Percentiles rank a stretch among this genome's conserved stretches.
Conservation (phyloP, 1,139 yeast species). For the Kodamaea sp. region DNA sequence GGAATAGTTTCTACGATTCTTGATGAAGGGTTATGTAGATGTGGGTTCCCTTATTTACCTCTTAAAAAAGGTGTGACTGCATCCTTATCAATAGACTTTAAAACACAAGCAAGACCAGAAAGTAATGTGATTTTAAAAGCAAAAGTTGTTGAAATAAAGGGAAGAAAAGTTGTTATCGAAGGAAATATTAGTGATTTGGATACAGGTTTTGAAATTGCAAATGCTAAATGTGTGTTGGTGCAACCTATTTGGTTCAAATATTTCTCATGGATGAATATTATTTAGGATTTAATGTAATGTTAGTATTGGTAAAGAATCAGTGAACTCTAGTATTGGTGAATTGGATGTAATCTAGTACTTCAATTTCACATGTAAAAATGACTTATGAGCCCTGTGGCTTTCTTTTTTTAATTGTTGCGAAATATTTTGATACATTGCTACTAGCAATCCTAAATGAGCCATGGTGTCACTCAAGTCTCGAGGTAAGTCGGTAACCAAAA, state of each 20-base stretch:
- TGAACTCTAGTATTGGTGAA: too few species aligned
- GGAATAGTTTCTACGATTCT: constrained; percentile 80
- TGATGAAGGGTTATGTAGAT: constrained; percentile 82
- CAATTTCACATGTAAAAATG: too few species aligned
- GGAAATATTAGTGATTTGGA: constrained; percentile 47
- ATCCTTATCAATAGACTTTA: constrained; percentile 59
- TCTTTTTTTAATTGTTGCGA: not conserved
- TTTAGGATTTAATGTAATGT: not conserved
- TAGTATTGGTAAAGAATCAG: too few species aligned
- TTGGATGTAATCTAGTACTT: too few species aligned
- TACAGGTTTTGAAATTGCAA: constrained; percentile 48
- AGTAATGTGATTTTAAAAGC: constrained; percentile 68
- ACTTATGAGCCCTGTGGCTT: not conserved
- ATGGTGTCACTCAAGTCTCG: not conserved
- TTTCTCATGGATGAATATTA: constrained; percentile 53
- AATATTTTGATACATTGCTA: not conserved
- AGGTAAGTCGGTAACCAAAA: not conserved
- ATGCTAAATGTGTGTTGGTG: constrained; percentile 60
- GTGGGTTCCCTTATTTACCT: constrained; percentile 86
- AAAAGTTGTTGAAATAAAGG: constrained; percentile 60
- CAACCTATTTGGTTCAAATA: constrained; percentile 81
- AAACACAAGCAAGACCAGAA: constrained; percentile 62
- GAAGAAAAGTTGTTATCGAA: constrained; percentile 74
- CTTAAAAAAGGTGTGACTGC: constrained; percentile 91
- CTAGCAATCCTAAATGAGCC: not conserved